Percentiles rank a stretch among this genome's conserved stretches.
Evolutionary conservation across 2,329 filamentous ascomycete genomes (phyloP).

Genomic region (Cytospora piceae): DNA sequence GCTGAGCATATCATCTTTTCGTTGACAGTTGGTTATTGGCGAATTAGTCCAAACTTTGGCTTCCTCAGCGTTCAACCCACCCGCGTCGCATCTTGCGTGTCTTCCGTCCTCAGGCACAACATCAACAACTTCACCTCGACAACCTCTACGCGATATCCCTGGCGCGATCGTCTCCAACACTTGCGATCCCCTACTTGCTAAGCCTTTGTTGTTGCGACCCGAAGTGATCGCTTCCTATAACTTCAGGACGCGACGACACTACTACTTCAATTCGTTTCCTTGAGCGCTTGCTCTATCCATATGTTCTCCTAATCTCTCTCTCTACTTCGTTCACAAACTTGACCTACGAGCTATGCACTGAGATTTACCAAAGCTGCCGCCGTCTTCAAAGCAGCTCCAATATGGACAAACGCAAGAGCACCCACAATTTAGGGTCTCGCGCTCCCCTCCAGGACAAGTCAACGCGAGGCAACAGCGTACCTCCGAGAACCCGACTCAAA

Average conservation of each 20-base stretch:
- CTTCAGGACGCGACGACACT: neutral
- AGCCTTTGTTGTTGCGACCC: constrained; percentile 2
- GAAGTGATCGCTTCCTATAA: constrained; percentile 6
- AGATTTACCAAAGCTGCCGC: neutral
- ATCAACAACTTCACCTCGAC: constrained; percentile 9
- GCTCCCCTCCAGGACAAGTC: constrained; percentile 24
- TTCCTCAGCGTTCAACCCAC: constrained; percentile 9
- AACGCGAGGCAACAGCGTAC: constrained; percentile 25
- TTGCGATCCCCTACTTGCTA: constrained; percentile 13
- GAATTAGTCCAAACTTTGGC: constrained; percentile 18
- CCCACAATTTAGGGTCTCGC: constrained; percentile 12
- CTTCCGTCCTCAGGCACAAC: constrained; percentile 10
- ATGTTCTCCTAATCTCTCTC: neutral
- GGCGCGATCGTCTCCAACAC: neutral
- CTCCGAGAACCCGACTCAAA: constrained; percentile 7
- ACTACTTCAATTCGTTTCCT: neutral
- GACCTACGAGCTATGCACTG: constrained; percentile 20
- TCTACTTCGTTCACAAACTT: neutral
- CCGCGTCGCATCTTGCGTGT: constrained; percentile 7
- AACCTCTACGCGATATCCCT: neutral
- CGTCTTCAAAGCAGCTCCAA: constrained; percentile 7
- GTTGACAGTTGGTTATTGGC: constrained; percentile 22
- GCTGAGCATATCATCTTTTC: constrained; percentile 23
- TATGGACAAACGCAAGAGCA: constrained; percentile 23
- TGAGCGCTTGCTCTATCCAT: neutral